Evolutionary conservation across 495 filamentous ascomycete species (phyloP), one percentile per base, ranked within the genome.

Genomic region (Lineolata rhizophorae): DNA sequence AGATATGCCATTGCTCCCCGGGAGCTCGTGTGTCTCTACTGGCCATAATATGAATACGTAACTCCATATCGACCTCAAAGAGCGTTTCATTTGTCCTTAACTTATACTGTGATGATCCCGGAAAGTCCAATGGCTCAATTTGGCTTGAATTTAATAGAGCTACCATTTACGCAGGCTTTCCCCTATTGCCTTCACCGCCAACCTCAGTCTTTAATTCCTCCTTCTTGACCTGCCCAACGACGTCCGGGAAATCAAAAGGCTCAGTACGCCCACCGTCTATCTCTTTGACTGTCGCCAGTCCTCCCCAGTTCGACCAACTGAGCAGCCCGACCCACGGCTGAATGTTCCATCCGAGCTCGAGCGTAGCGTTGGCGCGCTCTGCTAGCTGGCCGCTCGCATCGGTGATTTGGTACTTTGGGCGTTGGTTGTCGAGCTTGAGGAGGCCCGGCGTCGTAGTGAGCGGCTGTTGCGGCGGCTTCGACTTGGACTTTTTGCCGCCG

Each of bases 291-390:
- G n/a, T n/a, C 81, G 78, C 52, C 31, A 79, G 41, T 42, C 58
- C 50, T 50, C 67, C 52, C 82, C 80, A 70, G 54, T 46, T 67
- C 46, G 67, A 67, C 85, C 84, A 94, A 18, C 70, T 70, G 56
- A 95, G 51, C 15, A 73, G 57, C 14, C 87, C 87, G 14, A 95
- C 81, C 81, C 84, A 94, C 20, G 87, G 87, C 65, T 97, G 87
- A 37, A 94, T 77, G 61, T 93, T 94, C 72, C 84, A 97, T 35
- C 80, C 70, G 25, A 94, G 61, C 33, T 64, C 62, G 30, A 97
- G 56, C 19, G 67, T 74, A 34, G 83, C 79, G 55, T 92, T 76
- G 24, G 57, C 52, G 14, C 62, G 50, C 42, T 68, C 61, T 25
- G 77, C 74, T 38, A 93, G 54, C 45, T 64, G 65, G 31, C 80